Evolutionary conservation across 495 filamentous ascomycete species (phyloP), one percentile per base, ranked within the genome.

Genomic region (Aspergillus mulundensis): DNA sequence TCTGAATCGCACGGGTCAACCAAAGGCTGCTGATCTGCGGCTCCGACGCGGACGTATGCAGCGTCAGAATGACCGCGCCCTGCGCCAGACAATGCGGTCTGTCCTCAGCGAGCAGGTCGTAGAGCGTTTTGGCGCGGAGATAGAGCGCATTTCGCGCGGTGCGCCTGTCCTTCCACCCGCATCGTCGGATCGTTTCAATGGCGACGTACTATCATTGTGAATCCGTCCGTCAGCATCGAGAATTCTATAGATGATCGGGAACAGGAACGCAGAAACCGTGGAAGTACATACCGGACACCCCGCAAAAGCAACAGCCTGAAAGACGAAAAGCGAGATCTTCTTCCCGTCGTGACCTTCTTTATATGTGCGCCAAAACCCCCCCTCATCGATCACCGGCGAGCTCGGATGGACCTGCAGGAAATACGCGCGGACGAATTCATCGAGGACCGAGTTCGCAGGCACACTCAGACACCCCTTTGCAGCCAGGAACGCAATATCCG

Each of bases 321-420:
- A 75, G 14, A 81, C 65, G 51, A 80, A 77, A 4, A 80, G 61
- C 0, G 77, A 75, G 19, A 79, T 61, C 30, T 65, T 71, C 11
- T 68, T 61, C 21, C 44, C 21, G 28, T 28, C 46, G n/a, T n/a
- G n/a, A n/a, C n/a, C n/a, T n/a, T n/a, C n/a, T n/a, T 25, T 12
- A 50, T 72, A 79, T 8, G 73, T 65, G 24, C 67, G 63, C 78
- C 78, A 81, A 40, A 81, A 78, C 39, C 72, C 65, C 0, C 67
- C 72, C 43, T 81, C 78, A 11, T 81, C 73, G 4, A 80, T 20
- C 6, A 80, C 62, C 6, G 77, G 78, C 20, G 78, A 54, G 8
- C 67, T 56, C 3, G 78, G 77, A 54, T 81, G 77, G 14, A 80
- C 67, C 16, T 74, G 68, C 50, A 72, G 65, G 54, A 81, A 81